Evolutionary conservation across 2,329 filamentous ascomycete genomes (phyloP).

Genomic region (Aspergillus fumigatiaffinis): DNA sequence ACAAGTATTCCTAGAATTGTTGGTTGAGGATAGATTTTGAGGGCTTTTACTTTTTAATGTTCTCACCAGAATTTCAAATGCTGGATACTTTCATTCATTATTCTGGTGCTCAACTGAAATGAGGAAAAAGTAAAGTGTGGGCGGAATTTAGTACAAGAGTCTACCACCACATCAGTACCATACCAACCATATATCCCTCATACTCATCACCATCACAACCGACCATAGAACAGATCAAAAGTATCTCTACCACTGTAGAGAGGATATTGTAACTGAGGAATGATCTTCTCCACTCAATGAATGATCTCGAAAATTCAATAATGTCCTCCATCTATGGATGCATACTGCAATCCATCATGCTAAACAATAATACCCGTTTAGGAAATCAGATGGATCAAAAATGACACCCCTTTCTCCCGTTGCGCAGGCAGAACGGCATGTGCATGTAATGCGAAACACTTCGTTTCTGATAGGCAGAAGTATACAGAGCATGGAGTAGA

Average conservation of each 20-base stretch:
- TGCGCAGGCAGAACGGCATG: not conserved
- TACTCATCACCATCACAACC: not conserved
- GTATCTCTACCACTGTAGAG: not conserved
- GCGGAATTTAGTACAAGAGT: not conserved
- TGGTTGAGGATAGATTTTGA: not conserved
- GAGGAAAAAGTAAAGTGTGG: not conserved
- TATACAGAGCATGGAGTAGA: not conserved
- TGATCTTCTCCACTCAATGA: not conserved
- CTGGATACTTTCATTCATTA: not conserved
- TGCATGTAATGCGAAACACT: not conserved
- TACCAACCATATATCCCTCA: not conserved
- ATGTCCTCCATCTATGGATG: not conserved
- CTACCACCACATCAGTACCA: not conserved
- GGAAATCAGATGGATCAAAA: not conserved
- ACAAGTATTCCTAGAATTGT: not conserved
- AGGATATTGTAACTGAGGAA: not conserved
- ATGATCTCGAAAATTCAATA: not conserved
- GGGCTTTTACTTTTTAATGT: not conserved
- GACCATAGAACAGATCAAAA: not conserved
- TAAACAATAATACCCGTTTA: not conserved
- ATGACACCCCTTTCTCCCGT: conserved; percentile 8
- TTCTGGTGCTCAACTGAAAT: not conserved
- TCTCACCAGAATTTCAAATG: not conserved
- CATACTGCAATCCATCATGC: not conserved
- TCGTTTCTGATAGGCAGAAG: too few relatives aligned